Conservation (phyloP, 495 filamentous ascomycete genomes). For the Tuber aestivum region DNA sequence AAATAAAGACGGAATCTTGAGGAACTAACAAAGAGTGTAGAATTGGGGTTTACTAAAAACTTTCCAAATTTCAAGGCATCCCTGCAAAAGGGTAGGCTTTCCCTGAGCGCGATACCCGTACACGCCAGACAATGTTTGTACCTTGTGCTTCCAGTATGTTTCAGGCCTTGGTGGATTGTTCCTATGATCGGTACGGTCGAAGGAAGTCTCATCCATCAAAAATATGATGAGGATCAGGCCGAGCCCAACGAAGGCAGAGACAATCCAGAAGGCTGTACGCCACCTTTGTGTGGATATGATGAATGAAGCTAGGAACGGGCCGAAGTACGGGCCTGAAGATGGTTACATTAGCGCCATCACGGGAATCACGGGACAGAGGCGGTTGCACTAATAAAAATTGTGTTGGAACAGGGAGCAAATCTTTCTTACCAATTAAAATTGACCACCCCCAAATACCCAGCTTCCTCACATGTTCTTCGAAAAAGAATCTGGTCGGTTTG, state of each 20-base stretch:
- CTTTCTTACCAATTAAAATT: conserved; percentile 22
- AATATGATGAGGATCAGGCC: conserved; percentile 27
- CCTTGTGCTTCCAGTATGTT: conserved; percentile 19
- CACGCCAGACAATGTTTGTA: conserved; percentile 22
- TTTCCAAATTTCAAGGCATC: conserved; percentile 15
- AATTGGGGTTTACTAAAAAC: conserved; percentile 37
- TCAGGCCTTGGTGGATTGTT: conserved; percentile 31
- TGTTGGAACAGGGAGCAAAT: background rate
- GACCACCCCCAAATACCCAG: conserved; percentile 39
- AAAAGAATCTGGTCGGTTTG: conserved; percentile 22
- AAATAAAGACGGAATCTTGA: background rate
- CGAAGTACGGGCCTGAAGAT: conserved; percentile 29
- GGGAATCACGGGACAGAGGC: background rate
- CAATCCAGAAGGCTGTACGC: conserved; percentile 31
- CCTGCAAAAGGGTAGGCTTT: conserved; percentile 21
- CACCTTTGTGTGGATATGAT: conserved; percentile 22
- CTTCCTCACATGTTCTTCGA: conserved; percentile 37
- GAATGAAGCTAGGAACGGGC: conserved; percentile 34
- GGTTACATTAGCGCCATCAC: background rate
- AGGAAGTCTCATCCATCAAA: conserved; percentile 34
- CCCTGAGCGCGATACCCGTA: conserved; percentile 29
- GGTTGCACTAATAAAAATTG: background rate
- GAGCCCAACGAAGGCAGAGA: conserved; percentile 24
- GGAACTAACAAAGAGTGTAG: conserved; percentile 25
- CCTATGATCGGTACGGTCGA: conserved; percentile 16